Percentiles rank a stretch among this genome's conserved stretches.
phyloP scores from a whole-genome alignment of 495 filamentous ascomycete genomes.

The Haplographium delicatum region DNA sequence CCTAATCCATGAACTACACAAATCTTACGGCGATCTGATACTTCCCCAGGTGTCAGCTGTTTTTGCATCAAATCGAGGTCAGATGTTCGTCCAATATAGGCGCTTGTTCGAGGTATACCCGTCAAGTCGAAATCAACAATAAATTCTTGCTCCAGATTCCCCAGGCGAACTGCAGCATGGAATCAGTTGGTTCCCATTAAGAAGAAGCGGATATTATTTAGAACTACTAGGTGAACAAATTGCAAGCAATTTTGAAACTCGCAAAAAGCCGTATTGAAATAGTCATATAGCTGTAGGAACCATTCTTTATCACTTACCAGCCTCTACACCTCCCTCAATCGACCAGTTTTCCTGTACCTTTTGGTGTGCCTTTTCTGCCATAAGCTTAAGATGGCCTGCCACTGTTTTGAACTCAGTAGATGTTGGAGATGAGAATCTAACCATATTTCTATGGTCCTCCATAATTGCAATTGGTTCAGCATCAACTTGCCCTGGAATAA shows the following conservation, averaged over 20 bases:
- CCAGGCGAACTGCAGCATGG: neutral
- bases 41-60: constrained; percentile 11
- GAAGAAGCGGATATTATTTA: neutral
- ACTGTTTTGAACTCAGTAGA: constrained; percentile 26
- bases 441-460: constrained; percentile 33
- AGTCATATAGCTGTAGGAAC: neutral
- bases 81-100: constrained; percentile 20
- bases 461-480: constrained; percentile 33
- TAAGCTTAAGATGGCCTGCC: constrained; percentile 13
- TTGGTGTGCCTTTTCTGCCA: constrained; percentile 11
- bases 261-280: no score
- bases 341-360: constrained; percentile 24
- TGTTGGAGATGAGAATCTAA: constrained; percentile 27
- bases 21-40: constrained; percentile 15
- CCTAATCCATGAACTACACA: constrained; percentile 31
- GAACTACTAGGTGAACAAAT: neutral
- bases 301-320: neutral
- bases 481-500: constrained; percentile 30
- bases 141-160: neutral
- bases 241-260: neutral
- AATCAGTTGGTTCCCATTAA: neutral
- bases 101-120: constrained; percentile 19
- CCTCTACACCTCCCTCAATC: neutral
- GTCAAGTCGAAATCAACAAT: constrained; percentile 18
- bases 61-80: constrained; percentile 17